Evolutionary conservation across 306 rosid genomes (phyloP).

Genomic region (Sicyos baderoa): DNA sequence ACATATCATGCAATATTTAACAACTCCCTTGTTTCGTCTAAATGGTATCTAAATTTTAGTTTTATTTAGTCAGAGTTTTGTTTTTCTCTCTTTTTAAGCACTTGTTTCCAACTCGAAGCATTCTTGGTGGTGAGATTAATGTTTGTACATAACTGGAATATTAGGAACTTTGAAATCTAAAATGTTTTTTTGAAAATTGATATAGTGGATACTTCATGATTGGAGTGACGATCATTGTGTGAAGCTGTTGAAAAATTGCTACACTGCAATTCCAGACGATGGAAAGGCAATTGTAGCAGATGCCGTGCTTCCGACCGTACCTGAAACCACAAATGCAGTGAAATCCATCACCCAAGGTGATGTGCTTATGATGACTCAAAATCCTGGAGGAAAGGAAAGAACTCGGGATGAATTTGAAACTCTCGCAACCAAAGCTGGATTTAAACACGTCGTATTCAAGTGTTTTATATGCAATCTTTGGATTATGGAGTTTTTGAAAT

Average conservation of each 20-base stretch:
- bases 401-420: constrained; percentile 32
- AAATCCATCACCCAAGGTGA: constrained; percentile 20
- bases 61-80: no score
- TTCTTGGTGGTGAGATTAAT: no score
- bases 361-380: constrained; percentile 46
- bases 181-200: no score
- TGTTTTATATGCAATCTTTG: constrained; percentile 27
- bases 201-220: constrained; percentile 32
- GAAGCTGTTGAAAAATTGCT: constrained; percentile 41
- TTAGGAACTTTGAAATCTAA: no score
- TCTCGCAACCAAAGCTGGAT: constrained; percentile 42
- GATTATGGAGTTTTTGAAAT: constrained; percentile 51
- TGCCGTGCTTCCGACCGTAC: constrained; percentile 24
- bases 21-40: no score
- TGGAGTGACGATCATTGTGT: constrained; percentile 33
- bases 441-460: constrained; percentile 31
- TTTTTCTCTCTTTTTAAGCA: no score
- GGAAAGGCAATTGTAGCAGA: constrained; percentile 50
- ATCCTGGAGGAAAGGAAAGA: constrained; percentile 45
- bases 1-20: no score
- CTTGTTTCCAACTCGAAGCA: no score
- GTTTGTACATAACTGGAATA: no score
- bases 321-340: constrained; percentile 20
- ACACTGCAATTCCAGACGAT: constrained; percentile 31
- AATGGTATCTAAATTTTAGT: no score